Base-by-base conservation (phyloP, 176 grass and related monocot species). In the Elymus sibiricus region DNA sequence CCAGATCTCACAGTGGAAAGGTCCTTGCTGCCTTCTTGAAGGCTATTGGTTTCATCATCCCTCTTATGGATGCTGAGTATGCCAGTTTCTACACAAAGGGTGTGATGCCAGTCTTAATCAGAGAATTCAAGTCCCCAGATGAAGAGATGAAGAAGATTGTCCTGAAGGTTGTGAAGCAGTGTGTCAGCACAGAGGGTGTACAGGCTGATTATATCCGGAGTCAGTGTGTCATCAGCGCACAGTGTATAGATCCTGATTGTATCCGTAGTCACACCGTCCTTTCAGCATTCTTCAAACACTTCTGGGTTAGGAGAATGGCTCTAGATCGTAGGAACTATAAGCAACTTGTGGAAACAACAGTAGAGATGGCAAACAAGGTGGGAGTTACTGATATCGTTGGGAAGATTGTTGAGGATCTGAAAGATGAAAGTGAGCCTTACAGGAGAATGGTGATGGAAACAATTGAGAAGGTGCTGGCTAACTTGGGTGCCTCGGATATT, bases 111-210 rank as follows among this genome's bases (percentile, higher is more conserved):
- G 91, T 98, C 49, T 82, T 98, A 35, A 95, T 94, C 64, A 91
- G 94, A 65, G 96, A 98, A 71, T 98, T 98, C 42, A 92, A 98
- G 79, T 98, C 96, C 59, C 93, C 96, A 84, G 93, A 98, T 88
- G 96, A 98, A 83, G 96, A 98, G 88, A 98, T 98, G 96, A 98
- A 95, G 70, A 98, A 98, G 86, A 98, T 98, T 84, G 96, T 98
- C 63, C 68, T 98, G 5, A 98, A 98, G 88, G 96, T 98, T 80
- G 92, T 98, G 14, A 98, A 95, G 86, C 93, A 98, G 65, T 98
- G 96, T 84, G 96, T 95, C 60, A 98, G 93, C 89, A 98, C 93
- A 35, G 93, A 98, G 68, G 93, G 96, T 85, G 96, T 98, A 32
- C 93, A 98, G 74, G 85, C 95, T 62, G 93, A 95, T 80, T 98